Conservation (phyloP, 768 basidiomycete species). For the Suillus weaverae region DNA sequence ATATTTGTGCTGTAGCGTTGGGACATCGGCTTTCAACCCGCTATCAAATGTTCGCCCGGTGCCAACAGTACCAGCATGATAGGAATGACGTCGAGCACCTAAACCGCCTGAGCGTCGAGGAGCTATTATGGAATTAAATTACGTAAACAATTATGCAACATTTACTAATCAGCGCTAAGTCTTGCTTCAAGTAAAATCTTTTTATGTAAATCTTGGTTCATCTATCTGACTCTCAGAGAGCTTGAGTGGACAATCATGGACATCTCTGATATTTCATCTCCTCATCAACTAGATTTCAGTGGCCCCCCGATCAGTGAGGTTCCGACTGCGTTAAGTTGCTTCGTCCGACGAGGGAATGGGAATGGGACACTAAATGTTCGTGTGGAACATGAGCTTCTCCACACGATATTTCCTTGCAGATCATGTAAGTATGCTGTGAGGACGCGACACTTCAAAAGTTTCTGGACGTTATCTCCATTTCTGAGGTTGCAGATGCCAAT, state of each 20-base stretch:
- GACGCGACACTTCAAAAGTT: not conserved
- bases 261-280: not conserved
- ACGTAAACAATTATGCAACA: not conserved
- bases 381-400: not conserved
- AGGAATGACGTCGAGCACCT: not conserved
- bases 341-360: not conserved
- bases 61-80: not conserved
- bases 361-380: not conserved
- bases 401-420: not conserved
- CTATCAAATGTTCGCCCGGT: not conserved
- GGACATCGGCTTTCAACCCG: not conserved
- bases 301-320: not conserved
- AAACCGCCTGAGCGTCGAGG: not conserved
- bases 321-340: not conserved
- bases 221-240: too few species aligned
- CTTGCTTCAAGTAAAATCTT: not conserved
- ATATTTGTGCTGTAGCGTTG: not conserved
- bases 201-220: not conserved
- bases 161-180: not conserved
- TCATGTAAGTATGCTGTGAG: not conserved
- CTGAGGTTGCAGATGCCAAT: not conserved
- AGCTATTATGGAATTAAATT: not conserved
- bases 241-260: too few species aligned
- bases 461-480: not conserved
- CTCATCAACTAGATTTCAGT: not conserved